Base-by-base conservation (phyloP, 306 rosid genomes). In the Lathyrus aphaca region DNA sequence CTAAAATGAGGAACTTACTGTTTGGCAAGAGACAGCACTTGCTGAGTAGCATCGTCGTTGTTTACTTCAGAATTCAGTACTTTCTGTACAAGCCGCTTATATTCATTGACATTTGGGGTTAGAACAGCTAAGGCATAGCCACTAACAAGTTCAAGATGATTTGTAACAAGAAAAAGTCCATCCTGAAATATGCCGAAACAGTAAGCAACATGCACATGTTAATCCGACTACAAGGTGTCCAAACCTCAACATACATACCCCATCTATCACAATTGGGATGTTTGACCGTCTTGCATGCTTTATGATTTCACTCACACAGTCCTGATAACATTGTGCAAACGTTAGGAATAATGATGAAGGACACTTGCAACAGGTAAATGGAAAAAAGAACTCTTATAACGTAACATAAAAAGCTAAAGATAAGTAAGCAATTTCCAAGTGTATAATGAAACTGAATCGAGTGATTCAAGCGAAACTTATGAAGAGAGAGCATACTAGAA, bases 101-200 rank as follows among this genome's bases (percentile, higher is more conserved):
- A 92, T 78, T 92, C 96, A 70, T 89, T 89, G 66, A 92, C 75
- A 68, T 92, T 92, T 66, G 96, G 97, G 19, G 96, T 92, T 69
- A 92, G 85, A 71, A 92, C 92, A 69, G 90, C 95, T 73, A 89
- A 81, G 78, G 81, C 80, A 81, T 92, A 92, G 49, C 89, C 91
- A 69, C 83, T 82, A 62, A 92, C 90, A 76, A 92, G 92, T 79
- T 89, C 89, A 64, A 89, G 78, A 77, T 59, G 76, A 76, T 86
- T 77, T 49, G 97, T 84, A 61, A 89, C 89, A 66, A 92, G 96
- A 80, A 89, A 92, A 75, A 92, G 90, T 55, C 92, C 97, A 71
- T 92, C 97, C 92, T 92, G 86, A 74, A 72, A 77, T 79, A 63
- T 62, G 18, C 37, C 69, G 44, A 69, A 61, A 64, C 35, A 8